phyloP scores from a whole-genome alignment of 371 early-diverging fungal species.

The Mucor piriformis region DNA sequence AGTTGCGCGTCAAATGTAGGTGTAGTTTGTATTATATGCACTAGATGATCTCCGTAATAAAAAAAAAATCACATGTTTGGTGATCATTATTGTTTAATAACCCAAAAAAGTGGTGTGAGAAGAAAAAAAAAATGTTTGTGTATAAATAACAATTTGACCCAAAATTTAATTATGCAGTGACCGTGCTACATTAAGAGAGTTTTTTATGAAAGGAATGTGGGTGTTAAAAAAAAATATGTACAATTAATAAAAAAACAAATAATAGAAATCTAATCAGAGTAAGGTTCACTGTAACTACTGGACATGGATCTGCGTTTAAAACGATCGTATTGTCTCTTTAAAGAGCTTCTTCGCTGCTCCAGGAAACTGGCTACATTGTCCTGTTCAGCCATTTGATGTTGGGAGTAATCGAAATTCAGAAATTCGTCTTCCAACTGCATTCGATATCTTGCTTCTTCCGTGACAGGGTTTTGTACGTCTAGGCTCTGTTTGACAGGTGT shows the following conservation, averaged over 20 bases:
- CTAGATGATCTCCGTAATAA: too few relatives aligned
- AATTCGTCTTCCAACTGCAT: conserved; percentile 34
- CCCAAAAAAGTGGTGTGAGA: too few relatives aligned
- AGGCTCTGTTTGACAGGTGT: conserved; percentile 12
- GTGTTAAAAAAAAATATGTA: conserved; percentile 2
- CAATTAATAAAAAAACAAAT: neutral
- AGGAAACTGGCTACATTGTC: conserved; percentile 12
- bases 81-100: too few relatives aligned
- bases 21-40: too few relatives aligned
- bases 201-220: neutral
- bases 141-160: neutral
- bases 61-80: too few relatives aligned
- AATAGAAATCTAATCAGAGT: conserved; percentile 6
- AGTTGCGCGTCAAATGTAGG: too few relatives aligned
- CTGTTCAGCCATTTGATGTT: conserved; percentile 19
- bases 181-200: neutral
- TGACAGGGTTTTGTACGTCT: conserved; percentile 20
- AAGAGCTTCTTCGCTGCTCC: conserved; percentile 23
- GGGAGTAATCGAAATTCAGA: conserved; percentile 21
- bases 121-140: neutral
- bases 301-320: conserved; percentile 22
- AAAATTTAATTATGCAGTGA: neutral
- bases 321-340: conserved; percentile 23
- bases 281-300: conserved; percentile 11
- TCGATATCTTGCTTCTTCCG: conserved; percentile 33